Conservation (phyloP, 2,329 filamentous ascomycete genomes). For the Hirsutella thompsonii region DNA sequence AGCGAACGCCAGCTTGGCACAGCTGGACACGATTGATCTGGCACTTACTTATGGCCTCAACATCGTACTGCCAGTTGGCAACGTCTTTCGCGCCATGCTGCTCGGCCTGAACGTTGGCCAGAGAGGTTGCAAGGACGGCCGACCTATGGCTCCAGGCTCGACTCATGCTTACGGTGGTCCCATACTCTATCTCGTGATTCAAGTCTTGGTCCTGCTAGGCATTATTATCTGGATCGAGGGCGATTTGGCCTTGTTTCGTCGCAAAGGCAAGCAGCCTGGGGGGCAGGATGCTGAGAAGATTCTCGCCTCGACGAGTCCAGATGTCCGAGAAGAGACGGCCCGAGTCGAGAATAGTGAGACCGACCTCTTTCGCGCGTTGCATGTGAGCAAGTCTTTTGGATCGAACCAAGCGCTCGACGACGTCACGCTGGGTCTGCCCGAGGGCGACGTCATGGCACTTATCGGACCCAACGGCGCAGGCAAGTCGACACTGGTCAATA, state of each 20-base stretch:
- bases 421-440: slow-evolving; percentile 62
- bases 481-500: slow-evolving; percentile 71
- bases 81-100: slow-evolving; percentile 58
- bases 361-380: slow-evolving; percentile 58
- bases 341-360: slow-evolving; percentile 1
- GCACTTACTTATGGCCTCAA: slow-evolving; percentile 7
- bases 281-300: too few relatives aligned
- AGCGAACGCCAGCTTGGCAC: slow-evolving; percentile 5
- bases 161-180: slow-evolving; percentile 60
- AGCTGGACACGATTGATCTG: slow-evolving; percentile 5
- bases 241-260: slow-evolving; percentile 22
- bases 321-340: too few relatives aligned
- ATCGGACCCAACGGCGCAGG: slow-evolving; percentile 79
- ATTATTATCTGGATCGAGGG: slow-evolving; percentile 67
- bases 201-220: slow-evolving; percentile 53
- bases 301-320: too few relatives aligned
- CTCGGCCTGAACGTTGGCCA: slow-evolving; percentile 68
- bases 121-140: slow-evolving; percentile 52
- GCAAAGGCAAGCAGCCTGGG: too few relatives aligned
- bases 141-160: slow-evolving; percentile 51
- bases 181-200: slow-evolving; percentile 64
- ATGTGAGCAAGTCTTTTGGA: slow-evolving; percentile 64
- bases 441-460: slow-evolving; percentile 68
- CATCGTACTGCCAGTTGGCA: slow-evolving; percentile 13
- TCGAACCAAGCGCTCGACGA: slow-evolving; percentile 64